Conservation (phyloP, 2,329 filamentous ascomycete genomes). For the Fusarium clavum region DNA sequence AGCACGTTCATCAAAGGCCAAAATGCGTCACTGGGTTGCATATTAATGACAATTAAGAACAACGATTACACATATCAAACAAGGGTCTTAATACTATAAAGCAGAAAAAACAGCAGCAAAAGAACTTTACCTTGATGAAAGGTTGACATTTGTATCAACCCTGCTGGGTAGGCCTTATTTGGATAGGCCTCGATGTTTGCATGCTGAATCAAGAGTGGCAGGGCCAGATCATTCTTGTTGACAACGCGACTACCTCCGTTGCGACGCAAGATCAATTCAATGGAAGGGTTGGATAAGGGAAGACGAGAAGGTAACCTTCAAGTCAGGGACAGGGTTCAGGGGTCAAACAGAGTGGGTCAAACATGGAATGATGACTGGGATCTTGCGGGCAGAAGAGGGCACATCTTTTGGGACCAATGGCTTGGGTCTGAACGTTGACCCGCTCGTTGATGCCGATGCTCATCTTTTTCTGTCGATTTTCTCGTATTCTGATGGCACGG, state of each 20-base stretch:
- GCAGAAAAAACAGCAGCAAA: neutral
- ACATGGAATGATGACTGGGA: constrained; percentile 32
- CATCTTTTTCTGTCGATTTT: constrained; percentile 38
- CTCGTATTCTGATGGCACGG: constrained; percentile 40
- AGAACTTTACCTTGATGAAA: neutral
- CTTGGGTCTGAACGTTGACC: constrained; percentile 36
- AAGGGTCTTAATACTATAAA: neutral
- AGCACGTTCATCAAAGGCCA: neutral
- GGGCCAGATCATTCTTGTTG: constrained; percentile 1
- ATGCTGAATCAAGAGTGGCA: neutral
- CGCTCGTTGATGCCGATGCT: constrained; percentile 25
- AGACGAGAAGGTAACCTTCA: constrained; percentile 10
- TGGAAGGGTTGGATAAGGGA: constrained; percentile 33
- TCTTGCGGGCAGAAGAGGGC: constrained; percentile 19
- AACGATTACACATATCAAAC: neutral
- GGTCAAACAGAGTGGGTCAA: constrained; percentile 28
- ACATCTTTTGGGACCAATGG: constrained; percentile 36
- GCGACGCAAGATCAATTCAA: constrained; percentile 16
- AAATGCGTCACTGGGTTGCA: constrained; percentile 9
- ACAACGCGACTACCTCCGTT: constrained; percentile 4
- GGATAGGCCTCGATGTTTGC: neutral
- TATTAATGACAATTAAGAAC: constrained; percentile 9
- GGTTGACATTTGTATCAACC: neutral
- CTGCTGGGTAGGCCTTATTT: neutral
- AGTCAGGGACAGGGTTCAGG: constrained; percentile 41